Percentiles rank a stretch among this genome's conserved stretches.
Conservation (phyloP, 1,139 yeast genomes). For the Scheffersomyces titani region DNA sequence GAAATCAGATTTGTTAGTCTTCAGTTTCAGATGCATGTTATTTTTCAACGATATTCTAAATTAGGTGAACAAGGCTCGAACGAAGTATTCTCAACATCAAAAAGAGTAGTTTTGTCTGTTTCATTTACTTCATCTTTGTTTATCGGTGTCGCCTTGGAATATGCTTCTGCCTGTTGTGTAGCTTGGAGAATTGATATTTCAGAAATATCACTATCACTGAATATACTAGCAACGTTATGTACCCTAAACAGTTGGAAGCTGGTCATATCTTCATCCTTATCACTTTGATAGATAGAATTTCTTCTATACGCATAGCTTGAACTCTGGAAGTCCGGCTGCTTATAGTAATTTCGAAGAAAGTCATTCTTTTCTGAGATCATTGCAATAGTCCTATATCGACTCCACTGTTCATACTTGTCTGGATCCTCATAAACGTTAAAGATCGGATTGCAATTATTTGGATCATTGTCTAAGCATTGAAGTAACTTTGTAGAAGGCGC, state of each 20-base stretch:
- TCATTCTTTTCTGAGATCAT: neutral
- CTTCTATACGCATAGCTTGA: neutral
- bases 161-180: neutral
- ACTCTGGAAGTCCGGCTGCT: neutral
- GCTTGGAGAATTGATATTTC: neutral
- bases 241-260: neutral
- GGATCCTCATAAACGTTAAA: neutral
- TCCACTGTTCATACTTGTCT: neutral
- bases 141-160: neutral
- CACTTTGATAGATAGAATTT: neutral
- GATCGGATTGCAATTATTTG: neutral
- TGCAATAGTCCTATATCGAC: neutral
- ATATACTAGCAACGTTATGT: neutral
- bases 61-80: neutral
- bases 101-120: neutral
- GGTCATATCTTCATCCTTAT: neutral
- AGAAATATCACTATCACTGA: neutral
- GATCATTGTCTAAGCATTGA: neutral
- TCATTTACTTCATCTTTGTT: neutral
- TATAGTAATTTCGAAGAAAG: neutral
- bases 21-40: no score
- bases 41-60: no score
- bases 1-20: no score
- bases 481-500: neutral
- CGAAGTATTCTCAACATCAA: neutral